Conservation (phyloP, 208 protist species). For the Trichomonas gallinae region DNA sequence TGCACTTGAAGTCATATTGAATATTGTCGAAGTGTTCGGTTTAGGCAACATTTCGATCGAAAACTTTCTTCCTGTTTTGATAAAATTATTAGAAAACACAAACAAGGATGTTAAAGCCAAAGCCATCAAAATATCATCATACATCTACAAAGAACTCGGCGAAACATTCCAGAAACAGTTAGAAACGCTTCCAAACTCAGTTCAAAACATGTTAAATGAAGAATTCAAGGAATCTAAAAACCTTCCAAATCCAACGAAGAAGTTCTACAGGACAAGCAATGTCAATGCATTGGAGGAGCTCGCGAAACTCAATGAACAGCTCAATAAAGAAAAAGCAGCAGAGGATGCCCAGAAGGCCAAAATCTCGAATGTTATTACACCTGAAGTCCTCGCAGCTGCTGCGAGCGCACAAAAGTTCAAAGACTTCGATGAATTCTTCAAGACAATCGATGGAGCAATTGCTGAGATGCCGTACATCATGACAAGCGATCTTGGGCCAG, state of each 20-base stretch:
- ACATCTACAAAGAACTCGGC: neutral
- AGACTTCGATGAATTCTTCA: neutral
- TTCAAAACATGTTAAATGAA: neutral
- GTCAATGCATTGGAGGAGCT: neutral
- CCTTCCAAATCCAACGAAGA: neutral
- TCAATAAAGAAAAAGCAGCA: neutral
- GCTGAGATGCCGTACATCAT: neutral
- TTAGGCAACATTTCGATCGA: neutral
- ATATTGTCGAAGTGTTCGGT: neutral
- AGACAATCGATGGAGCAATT: neutral
- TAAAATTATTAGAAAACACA: neutral
- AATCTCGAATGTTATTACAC: neutral
- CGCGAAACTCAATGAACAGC: neutral
- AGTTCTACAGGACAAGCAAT: neutral
- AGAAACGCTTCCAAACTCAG: neutral
- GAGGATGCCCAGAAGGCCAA: neutral
- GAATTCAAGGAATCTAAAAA: neutral
- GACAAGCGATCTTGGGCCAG: neutral
- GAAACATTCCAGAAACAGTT: neutral
- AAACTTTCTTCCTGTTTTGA: neutral
- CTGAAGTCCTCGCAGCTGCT: neutral
- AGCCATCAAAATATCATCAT: neutral
- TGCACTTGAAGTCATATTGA: neutral
- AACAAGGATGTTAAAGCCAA: neutral
- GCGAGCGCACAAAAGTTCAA: neutral